phyloP scores from a whole-genome alignment of 306 rosid genomes.

The Begonia loranthoides region DNA sequence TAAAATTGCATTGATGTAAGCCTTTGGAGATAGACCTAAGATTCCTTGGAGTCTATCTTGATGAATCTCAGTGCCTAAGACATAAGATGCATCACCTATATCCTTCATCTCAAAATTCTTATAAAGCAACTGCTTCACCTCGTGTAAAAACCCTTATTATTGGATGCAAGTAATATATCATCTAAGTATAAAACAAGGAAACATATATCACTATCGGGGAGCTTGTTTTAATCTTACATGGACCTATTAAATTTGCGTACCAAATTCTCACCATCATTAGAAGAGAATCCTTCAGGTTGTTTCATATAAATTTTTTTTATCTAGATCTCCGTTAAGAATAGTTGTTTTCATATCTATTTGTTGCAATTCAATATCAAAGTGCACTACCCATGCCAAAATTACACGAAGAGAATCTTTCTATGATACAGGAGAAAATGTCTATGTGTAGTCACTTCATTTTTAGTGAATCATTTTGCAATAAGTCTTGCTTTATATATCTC shows the following conservation, averaged over 20 bases:
- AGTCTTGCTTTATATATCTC: neutral
- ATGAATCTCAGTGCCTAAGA: no score
- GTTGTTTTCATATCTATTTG: no score
- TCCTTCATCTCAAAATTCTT: no score
- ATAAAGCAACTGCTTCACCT: neutral
- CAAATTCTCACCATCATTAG: neutral
- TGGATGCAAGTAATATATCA: neutral
- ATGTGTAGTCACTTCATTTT: neutral
- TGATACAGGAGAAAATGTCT: constrained; percentile 2
- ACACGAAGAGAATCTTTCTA: neutral
- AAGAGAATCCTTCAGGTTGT: no score
- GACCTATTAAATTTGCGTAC: neutral
- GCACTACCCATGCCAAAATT: neutral
- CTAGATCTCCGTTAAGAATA: no score
- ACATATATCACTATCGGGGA: neutral
- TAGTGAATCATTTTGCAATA: neutral
- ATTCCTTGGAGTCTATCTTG: no score
- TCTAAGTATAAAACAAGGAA: neutral
- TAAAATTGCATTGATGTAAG: neutral
- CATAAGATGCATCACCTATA: no score
- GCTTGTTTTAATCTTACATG: neutral
- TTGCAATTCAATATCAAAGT: no score
- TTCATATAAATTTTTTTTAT: no score
- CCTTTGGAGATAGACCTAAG: neutral
- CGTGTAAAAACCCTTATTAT: neutral